Base-by-base conservation (phyloP, 805 yeast species). In the Naumovozyma dairenensis region DNA sequence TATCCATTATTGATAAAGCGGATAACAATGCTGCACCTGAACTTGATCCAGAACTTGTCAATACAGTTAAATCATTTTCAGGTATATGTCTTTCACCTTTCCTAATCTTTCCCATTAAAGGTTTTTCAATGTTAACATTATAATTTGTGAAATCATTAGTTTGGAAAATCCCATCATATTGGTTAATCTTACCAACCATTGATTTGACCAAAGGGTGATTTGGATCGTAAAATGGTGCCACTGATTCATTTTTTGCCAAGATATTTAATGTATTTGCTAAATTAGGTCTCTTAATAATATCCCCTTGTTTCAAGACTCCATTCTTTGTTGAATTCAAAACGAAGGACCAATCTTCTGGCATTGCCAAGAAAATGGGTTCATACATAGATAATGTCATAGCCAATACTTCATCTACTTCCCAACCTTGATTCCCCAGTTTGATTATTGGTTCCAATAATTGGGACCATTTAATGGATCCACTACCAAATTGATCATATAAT, bases 141-240 rank as follows among this genome's bases (percentile, higher is more conserved):
- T 86, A 89, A 25, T 57, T 52, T 4, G 60, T 67, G 48, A 89
- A 80, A 53, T 89, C 98, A n/a, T 69, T 62, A 0, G 57, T 51
- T 0, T 69, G 63, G 22, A 84, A 48, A 3, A 85, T 63, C 0
- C 98, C 98, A 13, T 85, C 89, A 17, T 67, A 55, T 22, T 59
- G 37, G 25, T 65, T 63, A 4, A 71, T 69, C 2, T 71, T 57
- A 5, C 54, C 44, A 1, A 77, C 77, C 51, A 87, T 60, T 4
- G 69, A 58, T 16, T 67, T 60, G 0, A 78, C 95, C 28, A 89
- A 74, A 14, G 77, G 77, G 1, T 93, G 89, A 0, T 72, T 50
- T 0, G 94, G 85, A 46, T 86, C 94, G 53, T 89, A 89, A 49
- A 89, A 89, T 1, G 81, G 66, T 2, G 74, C 84, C 30, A 69